phyloP scores from a whole-genome alignment of 139 green algal species.

The Desmodesmus armatus region DNA sequence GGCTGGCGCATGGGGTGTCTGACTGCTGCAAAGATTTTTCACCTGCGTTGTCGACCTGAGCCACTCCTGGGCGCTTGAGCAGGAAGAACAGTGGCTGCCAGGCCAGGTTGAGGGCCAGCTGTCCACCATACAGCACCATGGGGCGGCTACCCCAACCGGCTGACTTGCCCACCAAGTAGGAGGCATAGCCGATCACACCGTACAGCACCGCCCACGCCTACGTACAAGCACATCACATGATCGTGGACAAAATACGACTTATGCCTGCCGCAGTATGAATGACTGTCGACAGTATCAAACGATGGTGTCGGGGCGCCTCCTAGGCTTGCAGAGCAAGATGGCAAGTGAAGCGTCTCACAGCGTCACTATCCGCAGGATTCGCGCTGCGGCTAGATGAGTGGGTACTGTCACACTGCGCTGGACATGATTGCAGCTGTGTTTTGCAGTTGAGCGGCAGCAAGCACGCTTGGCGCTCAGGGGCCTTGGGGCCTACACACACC shows the following conservation, averaged over 20 bases:
- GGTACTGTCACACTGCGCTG: too few species aligned
- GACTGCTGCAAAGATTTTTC: too few species aligned
- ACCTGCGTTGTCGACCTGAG: slow-evolving; percentile 33
- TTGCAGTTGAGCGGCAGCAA: neutral
- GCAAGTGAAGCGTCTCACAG: neutral
- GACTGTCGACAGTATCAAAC: too few species aligned
- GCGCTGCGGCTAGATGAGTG: too few species aligned
- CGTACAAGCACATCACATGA: neutral
- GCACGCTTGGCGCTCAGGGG: too few species aligned
- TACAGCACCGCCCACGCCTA: slow-evolving; percentile 42
- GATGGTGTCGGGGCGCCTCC: too few species aligned
- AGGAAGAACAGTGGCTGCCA: slow-evolving; percentile 47
- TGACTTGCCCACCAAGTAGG: slow-evolving; percentile 27
- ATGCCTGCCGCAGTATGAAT: too few species aligned
- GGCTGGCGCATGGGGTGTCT: too few species aligned
- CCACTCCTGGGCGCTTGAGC: slow-evolving; percentile 26
- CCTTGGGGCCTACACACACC: neutral
- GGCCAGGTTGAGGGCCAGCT: slow-evolving; percentile 41
- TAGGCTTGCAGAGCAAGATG: neutral
- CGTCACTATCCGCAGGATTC: too few species aligned
- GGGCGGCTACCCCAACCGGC: neutral
- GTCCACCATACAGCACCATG: slow-evolving; percentile 16
- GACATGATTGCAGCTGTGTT: neutral
- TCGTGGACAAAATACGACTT: too few species aligned
- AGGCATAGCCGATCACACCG: slow-evolving; percentile 33